Evolutionary conservation across 371 early-diverging fungal species (phyloP).

Genomic region (Mucor plumbeus): DNA sequence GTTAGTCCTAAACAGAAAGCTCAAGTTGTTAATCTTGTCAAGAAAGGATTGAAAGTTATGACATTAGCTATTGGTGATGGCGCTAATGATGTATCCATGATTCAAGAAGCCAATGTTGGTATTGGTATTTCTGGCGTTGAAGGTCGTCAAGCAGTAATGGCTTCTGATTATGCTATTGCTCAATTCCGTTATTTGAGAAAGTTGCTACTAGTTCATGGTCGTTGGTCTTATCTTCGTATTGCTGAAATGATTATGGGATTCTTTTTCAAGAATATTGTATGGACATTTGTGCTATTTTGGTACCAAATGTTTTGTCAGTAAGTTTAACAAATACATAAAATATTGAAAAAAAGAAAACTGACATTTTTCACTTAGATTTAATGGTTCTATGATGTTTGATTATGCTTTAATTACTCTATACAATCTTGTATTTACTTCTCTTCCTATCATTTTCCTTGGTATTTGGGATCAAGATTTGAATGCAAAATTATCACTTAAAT

Average conservation of each 20-base stretch:
- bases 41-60: constrained; percentile 69
- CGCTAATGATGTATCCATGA: constrained; percentile 96
- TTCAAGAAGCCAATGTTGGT: constrained; percentile 89
- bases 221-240: constrained; percentile 83
- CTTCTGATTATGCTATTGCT: constrained; percentile 88
- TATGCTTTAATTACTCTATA: constrained; percentile 81
- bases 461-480: constrained; percentile 93
- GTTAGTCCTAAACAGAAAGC: constrained; percentile 92
- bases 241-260: constrained; percentile 79
- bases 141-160: constrained; percentile 90
- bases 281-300: constrained; percentile 80
- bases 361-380: constrained; percentile 52
- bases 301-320: constrained; percentile 82
- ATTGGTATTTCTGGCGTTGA: constrained; percentile 94
- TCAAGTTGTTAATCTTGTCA: constrained; percentile 68
- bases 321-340: constrained; percentile 20
- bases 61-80: constrained; percentile 89
- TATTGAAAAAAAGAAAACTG: constrained; percentile 13
- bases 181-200: constrained; percentile 80
- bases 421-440: constrained; percentile 77
- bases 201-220: constrained; percentile 81
- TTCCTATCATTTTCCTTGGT: constrained; percentile 67
- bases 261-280: constrained; percentile 84
- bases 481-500: constrained; percentile 68
- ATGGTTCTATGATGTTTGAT: constrained; percentile 71